A percentile compares a stretch with the other conserved stretches of the same genome.
phyloP scores from a whole-genome alignment of 352 stramenopile genomes.

The Phytophthora melonis region DNA sequence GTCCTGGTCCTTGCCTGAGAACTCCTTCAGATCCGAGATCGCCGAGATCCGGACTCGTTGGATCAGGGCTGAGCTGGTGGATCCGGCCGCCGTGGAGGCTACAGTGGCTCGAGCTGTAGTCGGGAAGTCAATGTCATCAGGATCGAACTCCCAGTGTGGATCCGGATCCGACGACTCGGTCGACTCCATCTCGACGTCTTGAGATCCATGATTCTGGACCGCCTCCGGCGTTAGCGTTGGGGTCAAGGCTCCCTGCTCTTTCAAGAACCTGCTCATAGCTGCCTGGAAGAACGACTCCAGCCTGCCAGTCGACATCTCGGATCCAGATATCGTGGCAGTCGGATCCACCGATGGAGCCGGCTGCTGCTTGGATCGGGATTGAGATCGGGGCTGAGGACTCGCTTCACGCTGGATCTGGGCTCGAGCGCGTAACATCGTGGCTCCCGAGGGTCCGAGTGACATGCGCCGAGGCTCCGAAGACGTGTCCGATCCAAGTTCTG shows the following conservation, averaged over 20 bases:
- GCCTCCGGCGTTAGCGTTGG: not conserved
- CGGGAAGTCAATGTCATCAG: slow-evolving; percentile 1
- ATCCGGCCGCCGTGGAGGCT: not conserved
- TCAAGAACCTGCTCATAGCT: not conserved
- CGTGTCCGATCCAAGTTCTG: not conserved
- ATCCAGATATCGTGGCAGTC: not conserved
- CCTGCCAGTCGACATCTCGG: no score
- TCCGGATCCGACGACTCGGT: no score
- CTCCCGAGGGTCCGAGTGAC: not conserved
- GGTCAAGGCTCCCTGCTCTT: not conserved
- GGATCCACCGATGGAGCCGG: not conserved
- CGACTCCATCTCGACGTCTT: no score
- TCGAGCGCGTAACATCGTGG: no score
- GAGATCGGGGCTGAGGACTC: no score
- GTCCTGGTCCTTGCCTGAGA: slow-evolving; percentile 1
- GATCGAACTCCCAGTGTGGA: not conserved
- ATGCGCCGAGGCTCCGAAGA: not conserved
- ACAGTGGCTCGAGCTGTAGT: not conserved
- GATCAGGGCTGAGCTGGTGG: not conserved
- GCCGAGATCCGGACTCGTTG: slow-evolving; percentile 3
- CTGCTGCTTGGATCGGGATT: no score
- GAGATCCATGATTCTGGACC: no score
- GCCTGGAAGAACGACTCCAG: not conserved
- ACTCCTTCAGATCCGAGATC: slow-evolving; percentile 16
- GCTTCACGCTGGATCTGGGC: no score